These are phyloP conservation scores for Nidula niveotomentosa DNA, from an alignment of 1,284 basidiomycete genomes.

Conservation along the genomic window DNA sequence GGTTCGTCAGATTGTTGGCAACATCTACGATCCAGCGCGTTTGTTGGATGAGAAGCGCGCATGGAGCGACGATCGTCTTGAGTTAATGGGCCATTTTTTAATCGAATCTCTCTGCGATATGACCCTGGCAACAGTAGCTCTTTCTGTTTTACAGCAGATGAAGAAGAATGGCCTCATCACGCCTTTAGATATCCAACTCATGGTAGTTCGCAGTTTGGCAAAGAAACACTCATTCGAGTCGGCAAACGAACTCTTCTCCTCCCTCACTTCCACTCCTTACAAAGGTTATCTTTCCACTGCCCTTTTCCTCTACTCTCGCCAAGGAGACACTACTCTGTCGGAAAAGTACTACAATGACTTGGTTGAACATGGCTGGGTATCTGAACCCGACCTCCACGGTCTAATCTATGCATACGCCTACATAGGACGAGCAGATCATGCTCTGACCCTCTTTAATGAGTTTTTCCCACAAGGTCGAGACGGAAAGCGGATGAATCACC, in stretches of 20 bases:
- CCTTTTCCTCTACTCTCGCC: constrained; percentile 48
- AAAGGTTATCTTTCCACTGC: constrained; percentile 41
- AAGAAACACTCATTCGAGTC: constrained; percentile 33
- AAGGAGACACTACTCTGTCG: constrained; percentile 46
- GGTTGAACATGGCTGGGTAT: constrained; percentile 22
- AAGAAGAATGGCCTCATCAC: constrained; percentile 18
- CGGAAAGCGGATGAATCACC: constrained; percentile 28
- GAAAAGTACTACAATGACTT: constrained; percentile 43
- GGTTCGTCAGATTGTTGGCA: no score
- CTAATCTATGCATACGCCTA: constrained; percentile 57
- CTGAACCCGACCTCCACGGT: constrained; percentile 34
- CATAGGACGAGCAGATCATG: constrained; percentile 37
- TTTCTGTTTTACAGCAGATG: constrained; percentile 37
- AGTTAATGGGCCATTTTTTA: not conserved
- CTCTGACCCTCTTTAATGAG: constrained; percentile 51
- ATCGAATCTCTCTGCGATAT: not conserved
- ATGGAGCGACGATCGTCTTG: no score
- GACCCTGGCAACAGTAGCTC: not conserved
- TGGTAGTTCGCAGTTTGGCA: constrained; percentile 45
- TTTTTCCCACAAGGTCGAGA: constrained; percentile 42
- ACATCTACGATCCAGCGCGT: no score
- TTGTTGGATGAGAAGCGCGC: no score
- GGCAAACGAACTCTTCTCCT: constrained; percentile 43
- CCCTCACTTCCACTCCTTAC: constrained; percentile 18
- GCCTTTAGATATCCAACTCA: constrained; percentile 25